These are phyloP conservation scores for Mycena polygramma DNA, from an alignment of 768 basidiomycete species.

Conservation along the genomic window DNA sequence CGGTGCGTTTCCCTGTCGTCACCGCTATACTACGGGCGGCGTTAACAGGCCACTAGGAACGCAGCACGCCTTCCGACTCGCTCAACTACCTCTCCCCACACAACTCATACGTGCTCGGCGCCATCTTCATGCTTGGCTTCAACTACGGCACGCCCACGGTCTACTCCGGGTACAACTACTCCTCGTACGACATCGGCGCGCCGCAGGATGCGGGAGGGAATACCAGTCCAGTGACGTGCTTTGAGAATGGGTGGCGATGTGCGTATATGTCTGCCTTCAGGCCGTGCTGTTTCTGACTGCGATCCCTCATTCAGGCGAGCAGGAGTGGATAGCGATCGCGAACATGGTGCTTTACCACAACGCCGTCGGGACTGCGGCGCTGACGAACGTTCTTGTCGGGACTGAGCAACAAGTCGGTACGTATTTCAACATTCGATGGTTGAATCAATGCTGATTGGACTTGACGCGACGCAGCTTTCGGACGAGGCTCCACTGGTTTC, in stretches of 20 bases:
- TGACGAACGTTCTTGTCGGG: slow-evolving; percentile 48
- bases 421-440: slow-evolving; percentile 13
- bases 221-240: slow-evolving; percentile 44
- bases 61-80: slow-evolving; percentile 25
- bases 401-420: slow-evolving; percentile 32
- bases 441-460: slow-evolving; percentile 4
- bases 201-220: slow-evolving; percentile 35
- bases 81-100: slow-evolving; percentile 26
- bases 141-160: slow-evolving; percentile 33
- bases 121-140: slow-evolving; percentile 33
- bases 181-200: slow-evolving; percentile 28
- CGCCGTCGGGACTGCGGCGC: slow-evolving; percentile 43
- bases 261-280: slow-evolving; percentile 23
- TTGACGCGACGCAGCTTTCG: slow-evolving; percentile 38
- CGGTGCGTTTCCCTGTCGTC: slow-evolving; percentile 20
- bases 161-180: slow-evolving; percentile 26
- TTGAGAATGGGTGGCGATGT: slow-evolving; percentile 29
- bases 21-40: neutral
- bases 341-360: slow-evolving; percentile 58
- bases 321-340: slow-evolving; percentile 53
- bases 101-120: slow-evolving; percentile 27
- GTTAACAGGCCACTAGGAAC: slow-evolving; percentile 23
- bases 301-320: slow-evolving; percentile 29
- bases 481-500: slow-evolving; percentile 49
- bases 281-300: slow-evolving; percentile 25